phyloP scores from a whole-genome alignment of 1,139 yeast species.

The Pichia sp. region DNA sequence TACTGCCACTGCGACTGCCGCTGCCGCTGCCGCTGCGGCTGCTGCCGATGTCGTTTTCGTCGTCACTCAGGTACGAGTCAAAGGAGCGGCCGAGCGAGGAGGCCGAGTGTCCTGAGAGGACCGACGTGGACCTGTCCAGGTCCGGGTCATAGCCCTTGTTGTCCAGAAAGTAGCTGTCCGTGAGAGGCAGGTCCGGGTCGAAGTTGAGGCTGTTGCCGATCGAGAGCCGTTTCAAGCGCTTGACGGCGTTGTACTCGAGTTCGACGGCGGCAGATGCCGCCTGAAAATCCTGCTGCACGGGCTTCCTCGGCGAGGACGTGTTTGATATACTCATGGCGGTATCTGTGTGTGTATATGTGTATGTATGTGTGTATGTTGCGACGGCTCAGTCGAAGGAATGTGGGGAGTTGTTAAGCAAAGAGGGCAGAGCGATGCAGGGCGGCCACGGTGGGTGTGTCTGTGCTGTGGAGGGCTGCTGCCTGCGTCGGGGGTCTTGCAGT shows the following conservation, averaged over 20 bases:
- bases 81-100: conserved; percentile 4
- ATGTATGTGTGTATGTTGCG: background rate
- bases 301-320: conserved; percentile 22
- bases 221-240: conserved; percentile 52
- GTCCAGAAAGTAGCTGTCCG: conserved; percentile 26
- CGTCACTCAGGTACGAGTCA: conserved; percentile 1
- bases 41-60: background rate
- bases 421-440: too few relatives aligned
- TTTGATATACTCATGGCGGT: background rate
- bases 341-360: background rate
- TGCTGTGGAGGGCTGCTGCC: too few relatives aligned
- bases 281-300: conserved; percentile 30
- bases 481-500: too few relatives aligned
- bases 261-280: conserved; percentile 38
- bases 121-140: conserved; percentile 14
- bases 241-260: conserved; percentile 55
- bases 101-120: conserved; percentile 12
- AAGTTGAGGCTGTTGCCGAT: conserved; percentile 51
- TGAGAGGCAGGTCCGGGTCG: conserved; percentile 54
- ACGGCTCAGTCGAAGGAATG: too few relatives aligned
- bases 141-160: background rate
- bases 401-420: too few relatives aligned
- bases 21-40: background rate
- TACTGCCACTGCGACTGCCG: background rate
- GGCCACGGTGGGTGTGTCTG: too few relatives aligned